A percentile compares a stretch with the other conserved stretches of the same genome.
phyloP scores from a whole-genome alignment of 805 yeast genomes.

The Dipodascus albidus region DNA sequence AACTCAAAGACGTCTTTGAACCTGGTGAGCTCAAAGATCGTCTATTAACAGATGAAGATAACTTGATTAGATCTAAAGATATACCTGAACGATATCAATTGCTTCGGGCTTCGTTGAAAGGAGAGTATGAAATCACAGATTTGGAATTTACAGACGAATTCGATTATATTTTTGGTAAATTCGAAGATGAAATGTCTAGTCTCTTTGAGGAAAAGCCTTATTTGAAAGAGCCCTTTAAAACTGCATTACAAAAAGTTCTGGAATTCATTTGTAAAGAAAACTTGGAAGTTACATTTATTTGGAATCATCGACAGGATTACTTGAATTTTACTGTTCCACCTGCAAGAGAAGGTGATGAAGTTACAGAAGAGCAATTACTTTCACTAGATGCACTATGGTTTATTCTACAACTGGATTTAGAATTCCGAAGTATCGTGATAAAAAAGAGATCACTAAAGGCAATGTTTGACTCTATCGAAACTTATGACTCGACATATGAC shows the following conservation, averaged over 20 bases:
- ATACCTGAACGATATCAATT: constrained; percentile 88
- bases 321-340: constrained; percentile 45
- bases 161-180: constrained; percentile 63
- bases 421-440: constrained; percentile 72
- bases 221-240: constrained; percentile 35
- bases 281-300: constrained; percentile 87
- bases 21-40: constrained; percentile 85
- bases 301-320: constrained; percentile 92
- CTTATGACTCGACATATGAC: constrained; percentile 45
- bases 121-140: constrained; percentile 51
- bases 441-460: constrained; percentile 55
- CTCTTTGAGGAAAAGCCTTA: constrained; percentile 28
- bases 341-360: constrained; percentile 10
- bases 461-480: constrained; percentile 31
- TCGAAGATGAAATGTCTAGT: constrained; percentile 45
- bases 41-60: constrained; percentile 86
- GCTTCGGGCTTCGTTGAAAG: constrained; percentile 52
- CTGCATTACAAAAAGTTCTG: constrained; percentile 59
- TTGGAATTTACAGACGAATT: constrained; percentile 64
- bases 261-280: constrained; percentile 66
- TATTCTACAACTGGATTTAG: constrained; percentile 74
- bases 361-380: constrained; percentile 19
- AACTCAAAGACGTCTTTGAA: constrained; percentile 85
- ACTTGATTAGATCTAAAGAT: constrained; percentile 74
- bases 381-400: constrained; percentile 87